Percentiles rank a stretch among this genome's conserved stretches.
Conservation (phyloP, 805 yeast genomes). For the Lipomyces sp. region DNA sequence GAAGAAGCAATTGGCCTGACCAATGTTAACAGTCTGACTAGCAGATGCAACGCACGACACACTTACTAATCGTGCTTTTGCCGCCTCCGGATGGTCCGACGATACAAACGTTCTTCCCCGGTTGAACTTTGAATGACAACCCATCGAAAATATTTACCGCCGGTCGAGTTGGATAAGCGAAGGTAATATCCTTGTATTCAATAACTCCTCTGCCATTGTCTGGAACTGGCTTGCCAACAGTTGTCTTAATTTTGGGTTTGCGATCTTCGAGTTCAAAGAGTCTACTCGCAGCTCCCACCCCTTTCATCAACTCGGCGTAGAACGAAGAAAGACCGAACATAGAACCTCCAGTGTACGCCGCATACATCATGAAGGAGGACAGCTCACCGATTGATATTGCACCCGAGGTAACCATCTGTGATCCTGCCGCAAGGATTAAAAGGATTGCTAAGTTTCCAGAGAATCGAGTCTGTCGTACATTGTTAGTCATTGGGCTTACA, state of each 20-base stretch:
- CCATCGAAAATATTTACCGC: constrained; percentile 67
- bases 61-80: constrained; percentile 81
- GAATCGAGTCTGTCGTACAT: constrained; percentile 73
- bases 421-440: constrained; percentile 79
- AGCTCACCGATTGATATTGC: constrained; percentile 83
- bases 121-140: constrained; percentile 62
- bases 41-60: not conserved
- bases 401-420: constrained; percentile 78
- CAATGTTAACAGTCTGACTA: not conserved
- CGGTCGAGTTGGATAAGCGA: constrained; percentile 84
- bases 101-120: constrained; percentile 89
- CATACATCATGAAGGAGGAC: constrained; percentile 92
- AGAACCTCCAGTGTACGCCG: constrained; percentile 91
- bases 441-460: constrained; percentile 81
- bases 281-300: constrained; percentile 93
- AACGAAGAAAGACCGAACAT: constrained; percentile 89
- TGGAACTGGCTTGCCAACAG: constrained; percentile 55
- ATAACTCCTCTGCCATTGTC: constrained; percentile 47
- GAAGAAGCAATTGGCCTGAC: constrained; percentile 56
- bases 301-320: constrained; percentile 94
- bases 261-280: constrained; percentile 85
- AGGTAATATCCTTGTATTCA: constrained; percentile 64
- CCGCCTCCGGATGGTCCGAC: constrained; percentile 99
- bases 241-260: constrained; percentile 70
- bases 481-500: constrained; percentile 67